Evolutionary conservation across 352 stramenopile genomes (phyloP), one percentile per base, ranked within the genome.

Genomic region (Phytophthora colocasiae): DNA sequence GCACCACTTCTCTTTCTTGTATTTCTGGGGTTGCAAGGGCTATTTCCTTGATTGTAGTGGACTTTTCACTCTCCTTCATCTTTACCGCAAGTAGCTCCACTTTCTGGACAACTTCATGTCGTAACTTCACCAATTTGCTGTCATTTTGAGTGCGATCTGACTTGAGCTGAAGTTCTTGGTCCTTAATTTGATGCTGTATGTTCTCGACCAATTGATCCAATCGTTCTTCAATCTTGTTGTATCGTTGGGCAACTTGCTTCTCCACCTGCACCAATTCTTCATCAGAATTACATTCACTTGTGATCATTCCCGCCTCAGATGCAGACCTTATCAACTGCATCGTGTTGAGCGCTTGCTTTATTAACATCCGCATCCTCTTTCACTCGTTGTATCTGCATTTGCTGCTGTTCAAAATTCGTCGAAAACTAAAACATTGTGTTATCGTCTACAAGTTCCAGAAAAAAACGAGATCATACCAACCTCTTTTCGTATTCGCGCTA

Each of bases 401-500:
- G 49, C 26, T 63, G 40, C 29, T 74, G 59, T 19, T 74, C 53
- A 12, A 73, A 56, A 26, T 31, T 48, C 14, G 7, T n/a, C 32
- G 17, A 62, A 69, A 70, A 9, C 66, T 43, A 19, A 46, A 26
- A 3, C 15, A 34, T 26, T 17, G 43, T 6, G 3, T 11, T 4
- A 27, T 58, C 19, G 31, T 1, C 8, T 11, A 11, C 31, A 34
- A 9, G 31, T 34, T 11, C 8, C 31, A 34, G 22, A 22, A 22
- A 34, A 11, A 34, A 19, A 43, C 6, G 4, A 15, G 12, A 43
- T 43, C 8, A 43, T 11, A n/a, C 14, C 38, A n/a, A 71, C 63
- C 67, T 75, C 67, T 32, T 68, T 69, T 9, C 48, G 32, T 4
- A 69, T 27, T 15, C 43, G 66, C n/a, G 45, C 12, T 15, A 52